phyloP scores from a whole-genome alignment of 2,329 filamentous ascomycete species.

The Aspergillus sojae region DNA sequence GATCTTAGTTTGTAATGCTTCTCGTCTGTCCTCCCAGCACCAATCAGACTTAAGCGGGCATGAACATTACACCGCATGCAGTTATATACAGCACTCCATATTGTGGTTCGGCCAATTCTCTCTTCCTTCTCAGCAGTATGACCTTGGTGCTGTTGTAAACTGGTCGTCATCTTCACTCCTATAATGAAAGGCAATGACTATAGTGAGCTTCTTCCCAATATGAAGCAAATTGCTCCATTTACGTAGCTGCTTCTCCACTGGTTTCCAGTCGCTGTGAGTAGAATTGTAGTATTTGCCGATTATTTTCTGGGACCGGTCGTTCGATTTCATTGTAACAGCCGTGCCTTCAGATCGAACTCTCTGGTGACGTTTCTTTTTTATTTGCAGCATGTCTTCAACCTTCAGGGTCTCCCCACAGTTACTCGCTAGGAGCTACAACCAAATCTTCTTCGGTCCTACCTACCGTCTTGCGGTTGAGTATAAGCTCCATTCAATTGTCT shows the following conservation, averaged over 20 bases:
- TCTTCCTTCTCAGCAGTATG: no score
- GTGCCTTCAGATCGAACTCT: conserved; percentile 21
- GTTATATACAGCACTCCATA: no score
- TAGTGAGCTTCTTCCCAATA: not conserved
- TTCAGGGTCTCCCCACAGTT: conserved; percentile 22
- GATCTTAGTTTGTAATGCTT: no score
- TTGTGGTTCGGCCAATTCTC: no score
- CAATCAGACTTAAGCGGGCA: no score
- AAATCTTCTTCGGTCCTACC: conserved; percentile 27
- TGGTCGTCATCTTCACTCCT: not conserved
- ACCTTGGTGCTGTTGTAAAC: not conserved
- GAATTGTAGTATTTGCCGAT: conserved; percentile 17
- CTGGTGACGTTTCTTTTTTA: conserved; percentile 17
- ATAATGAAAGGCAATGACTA: not conserved
- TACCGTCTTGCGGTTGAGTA: conserved; percentile 26
- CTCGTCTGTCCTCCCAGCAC: no score
- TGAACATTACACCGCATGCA: no score
- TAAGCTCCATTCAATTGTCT: conserved; percentile 30
- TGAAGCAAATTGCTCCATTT: conserved; percentile 20
- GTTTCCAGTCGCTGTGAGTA: conserved; percentile 17
- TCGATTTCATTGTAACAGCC: conserved; percentile 8
- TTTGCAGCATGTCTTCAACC: conserved; percentile 20
- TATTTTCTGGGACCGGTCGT: conserved; percentile 5
- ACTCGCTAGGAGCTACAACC: conserved; percentile 26
- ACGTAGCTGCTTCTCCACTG: conserved; percentile 18